Evolutionary conservation across 2,329 filamentous ascomycete species (phyloP).

Genomic region (Didymella pinodella): DNA sequence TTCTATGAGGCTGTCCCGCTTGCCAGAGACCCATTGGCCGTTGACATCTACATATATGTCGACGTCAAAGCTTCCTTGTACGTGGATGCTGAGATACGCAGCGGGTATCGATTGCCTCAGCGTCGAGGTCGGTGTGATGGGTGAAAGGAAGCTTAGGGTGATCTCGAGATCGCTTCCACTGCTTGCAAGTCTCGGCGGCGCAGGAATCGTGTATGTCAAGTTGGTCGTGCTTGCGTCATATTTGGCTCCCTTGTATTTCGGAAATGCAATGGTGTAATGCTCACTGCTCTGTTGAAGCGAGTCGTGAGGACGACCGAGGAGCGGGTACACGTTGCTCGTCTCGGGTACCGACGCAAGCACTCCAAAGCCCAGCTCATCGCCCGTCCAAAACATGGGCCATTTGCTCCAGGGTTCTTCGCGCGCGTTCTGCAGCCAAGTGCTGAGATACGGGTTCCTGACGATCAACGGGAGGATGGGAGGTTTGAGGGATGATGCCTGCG

Average conservation of each 20-base stretch:
- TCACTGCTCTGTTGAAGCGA: conserved; percentile 57
- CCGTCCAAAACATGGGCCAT: conserved; percentile 89
- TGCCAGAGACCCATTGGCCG: conserved; percentile 80
- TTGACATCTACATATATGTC: conserved; percentile 59
- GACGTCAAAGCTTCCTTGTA: conserved; percentile 67
- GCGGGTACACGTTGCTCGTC: conserved; percentile 67
- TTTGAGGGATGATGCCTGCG: conserved; percentile 61
- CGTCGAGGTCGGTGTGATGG: conserved; percentile 82
- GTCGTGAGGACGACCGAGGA: conserved; percentile 72
- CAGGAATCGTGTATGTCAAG: conserved; percentile 68
- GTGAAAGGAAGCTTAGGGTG: conserved; percentile 73
- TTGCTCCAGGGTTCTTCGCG: conserved; percentile 78
- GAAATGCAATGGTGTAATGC: conserved; percentile 65
- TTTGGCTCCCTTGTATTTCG: conserved; percentile 66
- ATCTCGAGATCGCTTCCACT: conserved; percentile 59
- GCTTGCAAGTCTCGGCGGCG: conserved; percentile 45
- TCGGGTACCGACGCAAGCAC: conserved; percentile 69
- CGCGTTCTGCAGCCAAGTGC: conserved; percentile 68
- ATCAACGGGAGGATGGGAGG: conserved; percentile 62
- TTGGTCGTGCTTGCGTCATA: conserved; percentile 77
- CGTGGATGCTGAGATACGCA: conserved; percentile 76
- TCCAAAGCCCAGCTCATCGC: conserved; percentile 70
- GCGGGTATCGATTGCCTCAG: conserved; percentile 83
- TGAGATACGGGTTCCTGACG: conserved; percentile 61
- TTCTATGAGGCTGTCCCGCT: conserved; percentile 71